A percentile compares a stretch with the other conserved stretches of the same genome.
Conservation (phyloP, 1,139 yeast genomes). For the Lodderomyces orthopsilosis region DNA sequence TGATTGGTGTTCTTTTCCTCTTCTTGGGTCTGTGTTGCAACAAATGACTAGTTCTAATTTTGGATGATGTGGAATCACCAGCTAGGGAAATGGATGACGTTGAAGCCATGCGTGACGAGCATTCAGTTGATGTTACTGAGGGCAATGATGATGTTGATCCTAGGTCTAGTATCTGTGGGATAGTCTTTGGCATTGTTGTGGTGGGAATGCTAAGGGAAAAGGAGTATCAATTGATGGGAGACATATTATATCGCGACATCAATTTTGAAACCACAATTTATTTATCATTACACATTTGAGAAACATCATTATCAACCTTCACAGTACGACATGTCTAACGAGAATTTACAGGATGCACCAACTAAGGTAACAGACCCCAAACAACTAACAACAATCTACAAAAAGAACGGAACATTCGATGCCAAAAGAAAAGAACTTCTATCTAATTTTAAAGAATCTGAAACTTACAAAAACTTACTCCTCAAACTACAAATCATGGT, state of each 20-base stretch:
- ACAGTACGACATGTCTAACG: neutral
- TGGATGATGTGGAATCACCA: neutral
- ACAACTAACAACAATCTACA: constrained; percentile 42
- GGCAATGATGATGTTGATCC: neutral
- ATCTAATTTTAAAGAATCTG: constrained; percentile 43
- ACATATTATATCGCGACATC: too few species aligned
- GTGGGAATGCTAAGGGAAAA: neutral
- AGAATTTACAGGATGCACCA: neutral
- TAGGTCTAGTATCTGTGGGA: constrained; percentile 5
- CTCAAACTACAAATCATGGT: constrained; percentile 44
- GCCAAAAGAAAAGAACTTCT: constrained; percentile 41
- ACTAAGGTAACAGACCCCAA: constrained; percentile 29
- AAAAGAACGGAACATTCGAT: constrained; percentile 53
- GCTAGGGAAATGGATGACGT: neutral
- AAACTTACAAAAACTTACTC: constrained; percentile 42
- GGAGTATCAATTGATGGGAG: too few species aligned
- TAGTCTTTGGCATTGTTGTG: constrained; percentile 4
- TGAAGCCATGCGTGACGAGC: neutral
- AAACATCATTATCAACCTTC: too few species aligned
- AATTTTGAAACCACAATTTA: too few species aligned
- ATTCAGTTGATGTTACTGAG: neutral
- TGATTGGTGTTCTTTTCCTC: constrained; percentile 3
- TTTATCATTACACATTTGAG: too few species aligned
- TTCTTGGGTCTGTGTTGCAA: neutral
- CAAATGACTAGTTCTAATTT: neutral